phyloP scores from a whole-genome alignment of 2,329 filamentous ascomycete species.

The Fusarium sp. region DNA sequence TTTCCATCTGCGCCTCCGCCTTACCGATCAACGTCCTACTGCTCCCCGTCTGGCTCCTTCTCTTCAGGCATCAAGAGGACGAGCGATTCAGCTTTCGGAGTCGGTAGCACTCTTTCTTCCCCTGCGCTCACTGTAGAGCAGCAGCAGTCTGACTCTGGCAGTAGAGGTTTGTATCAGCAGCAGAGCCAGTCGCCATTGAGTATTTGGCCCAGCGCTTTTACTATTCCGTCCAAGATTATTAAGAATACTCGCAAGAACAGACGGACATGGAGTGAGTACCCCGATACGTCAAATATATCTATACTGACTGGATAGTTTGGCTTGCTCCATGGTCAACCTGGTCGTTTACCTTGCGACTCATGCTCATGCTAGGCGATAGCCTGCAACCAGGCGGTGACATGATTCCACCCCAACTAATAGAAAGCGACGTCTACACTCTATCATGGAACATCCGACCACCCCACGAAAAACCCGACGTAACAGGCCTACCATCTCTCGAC shows the following conservation, averaged over 20 bases:
- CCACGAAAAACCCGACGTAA: slow-evolving; percentile 46
- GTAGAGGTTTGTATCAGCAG: slow-evolving; percentile 4
- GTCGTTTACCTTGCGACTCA: slow-evolving; percentile 50
- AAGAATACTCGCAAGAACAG: slow-evolving; percentile 47
- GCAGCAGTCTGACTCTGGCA: slow-evolving; percentile 6
- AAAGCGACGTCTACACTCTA: slow-evolving; percentile 47
- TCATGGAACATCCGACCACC: slow-evolving; percentile 34
- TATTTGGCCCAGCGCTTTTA: slow-evolving; percentile 48
- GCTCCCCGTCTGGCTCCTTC: slow-evolving; percentile 8
- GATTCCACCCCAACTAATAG: slow-evolving; percentile 39
- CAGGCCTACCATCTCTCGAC: slow-evolving; percentile 50
- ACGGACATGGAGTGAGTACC: slow-evolving; percentile 52
- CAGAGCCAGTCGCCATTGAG: slow-evolving; percentile 27
- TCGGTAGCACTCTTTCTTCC: slow-evolving; percentile 25
- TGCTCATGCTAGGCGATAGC: slow-evolving; percentile 48
- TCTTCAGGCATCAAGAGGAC: slow-evolving; percentile 19
- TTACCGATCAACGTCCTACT: slow-evolving; percentile 25
- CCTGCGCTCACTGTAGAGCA: slow-evolving; percentile 32
- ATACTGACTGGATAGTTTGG: slow-evolving; percentile 39
- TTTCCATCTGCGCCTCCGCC: slow-evolving; percentile 25
- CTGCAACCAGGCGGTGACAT: slow-evolving; percentile 39
- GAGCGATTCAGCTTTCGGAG: slow-evolving; percentile 31
- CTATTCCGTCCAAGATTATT: slow-evolving; percentile 45
- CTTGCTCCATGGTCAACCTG: slow-evolving; percentile 50
- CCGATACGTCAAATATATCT: rapidly evolving